Evolutionary conservation across 768 basidiomycete species (phyloP), one percentile per base, ranked within the genome.

Genomic region (Phanerodontia chrysosporium): DNA sequence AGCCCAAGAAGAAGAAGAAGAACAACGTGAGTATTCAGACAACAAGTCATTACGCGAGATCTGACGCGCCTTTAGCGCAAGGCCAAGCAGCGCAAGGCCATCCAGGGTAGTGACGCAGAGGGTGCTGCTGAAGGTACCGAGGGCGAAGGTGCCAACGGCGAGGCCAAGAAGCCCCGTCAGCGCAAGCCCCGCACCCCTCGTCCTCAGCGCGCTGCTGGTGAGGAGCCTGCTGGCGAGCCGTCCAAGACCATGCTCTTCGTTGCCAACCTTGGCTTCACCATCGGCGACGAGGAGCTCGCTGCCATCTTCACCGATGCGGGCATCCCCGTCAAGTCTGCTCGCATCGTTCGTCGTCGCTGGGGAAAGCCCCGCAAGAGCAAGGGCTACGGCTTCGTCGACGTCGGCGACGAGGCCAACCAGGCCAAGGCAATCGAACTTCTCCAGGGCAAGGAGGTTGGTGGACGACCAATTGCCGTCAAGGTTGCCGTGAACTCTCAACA

Each of bases 371-470:
- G 89, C 72, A 90, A 85, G 74, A 92, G 90, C 82, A 96, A 96
- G 76, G 96, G 96, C 58, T 98, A 95, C 73, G 96, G 94, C 54
- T 99, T 99, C 69, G 96, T 99, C 70, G 95, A 98, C 66, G 92
- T 97, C 62, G 92, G 90, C 61, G 78, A 78, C 65, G 88, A 94
- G 74, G 90, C 85, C 66, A 86, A 95, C 74, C 96, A 99, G 78
- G 73, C 87, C 72, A 93, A 94, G 78, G 96, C 94, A 55, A 89
- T 99, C 62, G 85, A 84, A 58, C 84, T 84, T 64, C 82, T 95
- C 62, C 82, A 95, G 66, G 94, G 92, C 72, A 92, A 92, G 73
- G 89, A 96, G 62, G 77, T 99, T 58, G 86, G 84, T 48, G 94
- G 92, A 53, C 82, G 96, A 66, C 71, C 82, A 63, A 87, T 99